Conservation (phyloP, 139 green algal species). For the Zygnema cylindricum region DNA sequence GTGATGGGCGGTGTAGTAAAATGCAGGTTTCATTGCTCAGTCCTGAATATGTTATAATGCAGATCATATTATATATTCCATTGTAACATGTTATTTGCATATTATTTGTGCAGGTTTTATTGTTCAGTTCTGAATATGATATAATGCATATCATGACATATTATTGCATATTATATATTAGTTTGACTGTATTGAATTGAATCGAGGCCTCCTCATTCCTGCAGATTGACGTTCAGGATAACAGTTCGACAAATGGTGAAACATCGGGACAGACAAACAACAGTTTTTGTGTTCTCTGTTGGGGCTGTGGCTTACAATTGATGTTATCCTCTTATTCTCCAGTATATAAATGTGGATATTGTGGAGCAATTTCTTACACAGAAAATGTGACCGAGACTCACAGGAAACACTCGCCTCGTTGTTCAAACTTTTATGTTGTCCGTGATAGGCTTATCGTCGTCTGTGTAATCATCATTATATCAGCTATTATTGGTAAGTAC, state of each 20-base stretch:
- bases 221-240: too few species aligned
- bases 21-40: too few species aligned
- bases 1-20: too few species aligned
- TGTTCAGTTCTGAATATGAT: too few species aligned
- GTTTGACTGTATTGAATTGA: too few species aligned
- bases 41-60: too few species aligned
- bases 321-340: constrained; percentile 18
- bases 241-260: neutral
- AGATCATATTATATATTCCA: too few species aligned
- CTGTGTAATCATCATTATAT: constrained; percentile 8
- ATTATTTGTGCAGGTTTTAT: too few species aligned
- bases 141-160: too few species aligned
- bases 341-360: constrained; percentile 63
- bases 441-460: neutral
- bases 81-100: too few species aligned
- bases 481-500: constrained; percentile 5
- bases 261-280: neutral
- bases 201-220: too few species aligned
- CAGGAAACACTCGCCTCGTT: neutral
- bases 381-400: neutral
- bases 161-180: too few species aligned
- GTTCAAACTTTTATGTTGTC: neutral
- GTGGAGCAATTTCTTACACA: constrained; percentile 50
- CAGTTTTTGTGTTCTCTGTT: constrained; percentile 26
- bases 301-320: constrained; percentile 45